Conservation (phyloP, 768 basidiomycete species). For the Lentinula guzmanii region DNA sequence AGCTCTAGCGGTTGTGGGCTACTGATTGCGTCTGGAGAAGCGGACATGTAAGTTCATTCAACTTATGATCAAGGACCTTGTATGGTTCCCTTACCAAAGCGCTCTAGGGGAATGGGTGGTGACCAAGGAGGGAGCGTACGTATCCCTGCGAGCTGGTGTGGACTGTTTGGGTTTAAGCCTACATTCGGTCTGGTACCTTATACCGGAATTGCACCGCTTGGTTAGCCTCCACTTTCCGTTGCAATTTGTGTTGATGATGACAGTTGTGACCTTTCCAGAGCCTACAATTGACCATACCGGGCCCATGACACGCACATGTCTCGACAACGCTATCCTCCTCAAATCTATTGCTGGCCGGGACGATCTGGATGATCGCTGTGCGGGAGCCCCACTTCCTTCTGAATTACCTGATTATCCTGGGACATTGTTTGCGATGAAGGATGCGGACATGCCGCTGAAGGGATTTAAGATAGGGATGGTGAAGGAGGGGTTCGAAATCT, state of each 20-base stretch:
- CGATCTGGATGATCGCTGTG: not conserved
- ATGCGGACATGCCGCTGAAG: not conserved
- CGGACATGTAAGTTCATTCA: not conserved
- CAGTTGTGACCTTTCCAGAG: not conserved
- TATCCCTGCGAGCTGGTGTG: slow-evolving; percentile 3
- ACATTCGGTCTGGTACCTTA: slow-evolving; percentile 5
- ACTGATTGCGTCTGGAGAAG: not conserved
- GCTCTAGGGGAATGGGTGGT: slow-evolving; percentile 3
- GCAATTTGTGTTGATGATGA: not conserved
- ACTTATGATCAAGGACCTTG: no score
- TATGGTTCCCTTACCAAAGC: not conserved
- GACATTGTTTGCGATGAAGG: not conserved
- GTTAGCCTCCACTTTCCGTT: not conserved
- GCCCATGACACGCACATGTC: not conserved
- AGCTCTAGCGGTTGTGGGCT: not conserved
- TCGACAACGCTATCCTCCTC: slow-evolving; percentile 5
- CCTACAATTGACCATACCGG: slow-evolving; percentile 5
- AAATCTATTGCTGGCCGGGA: not conserved
- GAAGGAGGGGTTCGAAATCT: not conserved
- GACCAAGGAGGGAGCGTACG: slow-evolving; percentile 7
- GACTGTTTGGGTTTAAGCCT: not conserved
- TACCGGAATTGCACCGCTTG: slow-evolving; percentile 5
- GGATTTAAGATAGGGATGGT: slow-evolving; percentile 4
- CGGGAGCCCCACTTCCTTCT: not conserved
- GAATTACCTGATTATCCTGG: slow-evolving; percentile 4